These are phyloP conservation scores for Lecanicillium sp. DNA, from an alignment of 2,329 filamentous ascomycete species.

Conservation along the genomic window DNA sequence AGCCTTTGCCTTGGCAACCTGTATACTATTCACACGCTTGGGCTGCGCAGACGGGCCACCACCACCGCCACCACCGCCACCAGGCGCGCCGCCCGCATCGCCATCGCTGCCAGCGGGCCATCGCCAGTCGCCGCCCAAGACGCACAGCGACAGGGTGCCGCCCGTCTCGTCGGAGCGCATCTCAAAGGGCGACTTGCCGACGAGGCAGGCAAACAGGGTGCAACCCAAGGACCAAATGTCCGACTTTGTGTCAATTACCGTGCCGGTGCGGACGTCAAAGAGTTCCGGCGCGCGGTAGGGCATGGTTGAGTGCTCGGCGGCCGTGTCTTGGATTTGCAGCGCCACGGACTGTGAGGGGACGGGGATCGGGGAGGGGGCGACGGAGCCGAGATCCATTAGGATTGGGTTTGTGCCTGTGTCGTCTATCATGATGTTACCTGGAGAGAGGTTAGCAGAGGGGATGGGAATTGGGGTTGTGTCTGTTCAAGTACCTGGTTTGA, in stretches of 20 bases:
- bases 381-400: slow-evolving; percentile 92
- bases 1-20: slow-evolving; percentile 14
- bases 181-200: slow-evolving; percentile 96
- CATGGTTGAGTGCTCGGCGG: slow-evolving; percentile 97
- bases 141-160: slow-evolving; percentile 84
- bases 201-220: slow-evolving; percentile 93
- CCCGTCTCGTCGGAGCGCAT: slow-evolving; percentile 93
- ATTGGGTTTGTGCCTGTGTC: slow-evolving; percentile 84
- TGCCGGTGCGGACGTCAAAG: slow-evolving; percentile 93
- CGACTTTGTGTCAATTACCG: slow-evolving; percentile 88
- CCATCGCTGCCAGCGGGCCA: slow-evolving; percentile 68
- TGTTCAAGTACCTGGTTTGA: slow-evolving; percentile 70
- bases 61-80: slow-evolving; percentile 57
- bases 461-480: neutral
- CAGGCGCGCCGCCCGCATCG: slow-evolving; percentile 45
- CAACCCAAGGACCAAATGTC: slow-evolving; percentile 98
- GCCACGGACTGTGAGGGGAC: slow-evolving; percentile 88
- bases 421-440: slow-evolving; percentile 95
- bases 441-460: neutral
- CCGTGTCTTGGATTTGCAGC: slow-evolving; percentile 86
- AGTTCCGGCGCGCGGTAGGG: slow-evolving; percentile 95
- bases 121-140: slow-evolving; percentile 89
- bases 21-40: slow-evolving; percentile 36
- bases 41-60: slow-evolving; percentile 30
- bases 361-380: slow-evolving; percentile 77